Conservation (phyloP, 345 rosid genomes). For the Citrus inodora region DNA sequence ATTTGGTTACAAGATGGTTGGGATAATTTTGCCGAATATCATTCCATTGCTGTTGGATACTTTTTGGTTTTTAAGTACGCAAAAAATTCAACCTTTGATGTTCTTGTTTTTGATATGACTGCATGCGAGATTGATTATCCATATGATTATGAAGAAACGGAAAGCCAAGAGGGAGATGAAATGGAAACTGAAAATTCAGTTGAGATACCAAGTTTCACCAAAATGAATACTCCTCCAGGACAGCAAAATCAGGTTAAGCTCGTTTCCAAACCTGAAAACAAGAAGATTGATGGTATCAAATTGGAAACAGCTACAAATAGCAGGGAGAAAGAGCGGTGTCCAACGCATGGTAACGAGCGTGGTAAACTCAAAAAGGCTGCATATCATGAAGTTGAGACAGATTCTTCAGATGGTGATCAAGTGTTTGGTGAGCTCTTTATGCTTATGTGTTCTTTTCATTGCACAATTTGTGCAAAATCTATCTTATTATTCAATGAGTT, state of each 20-base stretch:
- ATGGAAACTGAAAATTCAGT: slow-evolving; percentile 23
- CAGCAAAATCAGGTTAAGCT: slow-evolving; percentile 5
- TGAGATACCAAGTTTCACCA: slow-evolving; percentile 15
- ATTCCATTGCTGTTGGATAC: slow-evolving; percentile 32
- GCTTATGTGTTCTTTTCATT: not conserved
- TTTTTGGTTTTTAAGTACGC: slow-evolving; percentile 38
- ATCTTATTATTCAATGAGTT: not conserved
- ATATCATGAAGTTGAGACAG: not conserved
- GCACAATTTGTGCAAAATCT: not conserved
- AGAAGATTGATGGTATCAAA: not conserved
- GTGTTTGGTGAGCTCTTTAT: slow-evolving; percentile 22
- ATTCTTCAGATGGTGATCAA: not conserved
- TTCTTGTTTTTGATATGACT: slow-evolving; percentile 29
- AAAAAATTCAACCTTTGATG: slow-evolving; percentile 31
- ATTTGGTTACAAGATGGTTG: slow-evolving; percentile 48
- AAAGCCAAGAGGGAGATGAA: not conserved
- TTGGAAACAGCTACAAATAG: not conserved
- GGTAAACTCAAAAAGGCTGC: not conserved
- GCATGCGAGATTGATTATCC: slow-evolving; percentile 40
- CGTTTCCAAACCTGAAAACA: not conserved
- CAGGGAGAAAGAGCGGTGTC: not conserved
- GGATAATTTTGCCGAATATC: slow-evolving; percentile 32
- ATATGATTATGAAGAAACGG: not conserved
- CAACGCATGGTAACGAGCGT: not conserved
- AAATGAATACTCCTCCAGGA: not conserved